Evolutionary conservation across 768 basidiomycete species (phyloP), one percentile per base, ranked within the genome.

Genomic region (Xerocomus potaroensis): DNA sequence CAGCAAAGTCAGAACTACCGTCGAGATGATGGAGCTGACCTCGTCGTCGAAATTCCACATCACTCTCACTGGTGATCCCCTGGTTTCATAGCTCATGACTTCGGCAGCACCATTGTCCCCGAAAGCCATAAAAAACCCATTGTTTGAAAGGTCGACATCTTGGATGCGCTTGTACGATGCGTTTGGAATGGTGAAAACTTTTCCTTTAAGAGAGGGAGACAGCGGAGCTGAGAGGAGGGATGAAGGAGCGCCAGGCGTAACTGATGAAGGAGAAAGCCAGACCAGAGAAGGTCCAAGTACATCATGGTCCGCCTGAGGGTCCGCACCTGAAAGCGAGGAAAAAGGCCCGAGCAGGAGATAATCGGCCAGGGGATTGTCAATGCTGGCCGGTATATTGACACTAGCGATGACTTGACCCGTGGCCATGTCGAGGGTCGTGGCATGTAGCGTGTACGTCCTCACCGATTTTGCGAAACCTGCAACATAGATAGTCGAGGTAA

Each of bases 61-160:
- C 11, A 63, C 62, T 51, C 72, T 65, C 45, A 69, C 55, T 3
- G 70, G 74, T 2, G 75, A 75, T 14, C 69, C 67, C 6, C 70
- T 32, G 10, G 32, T 18, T 41, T 55, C 68, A 7, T 83, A 66
- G 50, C 70, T 69, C 34, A 91, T 55, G 0, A 91, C 71, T 30
- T 75, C 71, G 6, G 77, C 78, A 5, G 73, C 69, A 0, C 83
- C 85, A 51, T 82, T 78, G 1, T 69, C 61, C 40, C 71, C 69
- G 38, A 81, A 57, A 3, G 77, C 86, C 18, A 94, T 69, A 29
- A 90, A 72, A 18, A 78, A 65, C 0, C 87, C 90, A 23, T 72
- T 59, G 0, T 60, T 54, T n/a, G 67, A 60, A 29, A 89, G 67
- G 10, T 81, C 81, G 6, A 88, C 67, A 54, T 91, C 85, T 12